These are phyloP conservation scores for Candida nitratophila DNA, from an alignment of 805 yeast genomes.

Conservation along the genomic window DNA sequence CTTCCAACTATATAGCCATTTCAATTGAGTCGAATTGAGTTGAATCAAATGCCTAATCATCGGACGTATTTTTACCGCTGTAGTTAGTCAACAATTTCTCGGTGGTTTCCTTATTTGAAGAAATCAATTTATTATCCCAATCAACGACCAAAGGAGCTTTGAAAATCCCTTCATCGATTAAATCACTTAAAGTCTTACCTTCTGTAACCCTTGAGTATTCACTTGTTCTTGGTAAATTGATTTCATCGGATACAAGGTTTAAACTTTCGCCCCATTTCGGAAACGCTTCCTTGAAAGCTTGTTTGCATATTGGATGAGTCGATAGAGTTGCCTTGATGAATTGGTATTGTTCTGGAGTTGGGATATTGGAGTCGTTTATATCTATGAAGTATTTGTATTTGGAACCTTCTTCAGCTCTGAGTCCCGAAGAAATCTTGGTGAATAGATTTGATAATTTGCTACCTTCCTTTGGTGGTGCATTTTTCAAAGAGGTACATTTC, in stretches of 20 bases:
- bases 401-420: constrained; percentile 4
- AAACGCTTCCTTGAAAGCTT: constrained; percentile 22
- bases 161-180: constrained; percentile 19
- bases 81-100: constrained; percentile 34
- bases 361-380: constrained; percentile 9
- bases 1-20: no score
- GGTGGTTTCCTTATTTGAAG: constrained; percentile 34
- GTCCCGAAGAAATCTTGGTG: background rate
- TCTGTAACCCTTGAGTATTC: background rate
- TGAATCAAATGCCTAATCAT: background rate
- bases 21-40: no score
- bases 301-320: constrained; percentile 21
- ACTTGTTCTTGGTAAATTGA: background rate
- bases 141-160: constrained; percentile 50
- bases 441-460: background rate
- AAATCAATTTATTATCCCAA: constrained; percentile 52
- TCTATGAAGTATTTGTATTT: constrained; percentile 20
- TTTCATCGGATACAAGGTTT: background rate
- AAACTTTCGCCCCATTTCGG: constrained; percentile 14
- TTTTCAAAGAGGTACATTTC: constrained; percentile 1
- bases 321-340: constrained; percentile 20
- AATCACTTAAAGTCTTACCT: constrained; percentile 12
- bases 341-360: constrained; percentile 26
- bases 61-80: constrained; percentile 14
- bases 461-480: background rate